Evolutionary conservation across 192 early-diverging fungal genomes (phyloP).

Genomic region (Helicostylum pulchrum): DNA sequence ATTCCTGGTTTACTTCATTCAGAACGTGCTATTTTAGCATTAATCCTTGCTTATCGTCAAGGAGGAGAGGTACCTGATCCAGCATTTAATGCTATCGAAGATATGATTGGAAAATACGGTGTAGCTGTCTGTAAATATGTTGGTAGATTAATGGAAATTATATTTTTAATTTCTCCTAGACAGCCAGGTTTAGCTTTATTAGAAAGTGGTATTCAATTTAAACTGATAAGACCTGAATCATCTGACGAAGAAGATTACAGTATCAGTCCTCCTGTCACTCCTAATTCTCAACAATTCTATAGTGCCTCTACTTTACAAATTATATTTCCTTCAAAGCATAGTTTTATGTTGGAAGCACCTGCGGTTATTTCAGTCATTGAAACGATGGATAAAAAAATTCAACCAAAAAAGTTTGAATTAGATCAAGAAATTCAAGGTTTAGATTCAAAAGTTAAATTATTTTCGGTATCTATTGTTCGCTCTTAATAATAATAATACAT

Average conservation of each 20-base stretch:
- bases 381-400: constrained; percentile 19
- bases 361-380: constrained; percentile 22
- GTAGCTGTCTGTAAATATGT: constrained; percentile 42
- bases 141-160: constrained; percentile 38
- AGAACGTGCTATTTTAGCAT: constrained; percentile 48
- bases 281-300: constrained; percentile 5
- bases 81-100: constrained; percentile 36
- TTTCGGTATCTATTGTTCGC: constrained; percentile 7
- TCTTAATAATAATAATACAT: not conserved
- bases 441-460: constrained; percentile 2
- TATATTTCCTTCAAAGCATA: not conserved
- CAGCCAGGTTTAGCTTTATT: constrained; percentile 24
- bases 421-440: constrained; percentile 1
- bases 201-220: constrained; percentile 19
- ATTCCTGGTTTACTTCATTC: constrained; percentile 47
- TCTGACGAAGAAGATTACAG: not conserved
- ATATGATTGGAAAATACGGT: constrained; percentile 39
- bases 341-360: constrained; percentile 13
- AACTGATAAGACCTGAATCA: not conserved
- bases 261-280: not conserved
- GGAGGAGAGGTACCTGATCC: constrained; percentile 48
- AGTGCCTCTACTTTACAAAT: not conserved
- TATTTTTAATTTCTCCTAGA: constrained; percentile 30
- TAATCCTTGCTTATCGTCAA: constrained; percentile 47
- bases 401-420: constrained; percentile 22